Conservation (phyloP, 2,329 filamentous ascomycete genomes). For the Penicillium frequentans region DNA sequence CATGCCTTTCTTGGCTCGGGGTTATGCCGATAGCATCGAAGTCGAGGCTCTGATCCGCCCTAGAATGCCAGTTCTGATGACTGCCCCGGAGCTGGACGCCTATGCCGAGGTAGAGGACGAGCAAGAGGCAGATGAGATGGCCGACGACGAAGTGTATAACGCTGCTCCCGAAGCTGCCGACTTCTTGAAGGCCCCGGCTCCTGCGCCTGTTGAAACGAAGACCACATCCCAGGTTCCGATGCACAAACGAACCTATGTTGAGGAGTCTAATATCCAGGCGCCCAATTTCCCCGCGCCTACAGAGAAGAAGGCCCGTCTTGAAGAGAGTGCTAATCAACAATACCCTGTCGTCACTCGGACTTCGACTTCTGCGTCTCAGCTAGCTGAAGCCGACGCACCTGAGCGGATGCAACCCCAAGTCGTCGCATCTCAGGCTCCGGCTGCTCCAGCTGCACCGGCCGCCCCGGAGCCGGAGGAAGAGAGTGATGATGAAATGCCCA, state of each 20-base stretch:
- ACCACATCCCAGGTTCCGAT: slow-evolving; percentile 8
- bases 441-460: slow-evolving; percentile 6
- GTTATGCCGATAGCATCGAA: slow-evolving; percentile 61
- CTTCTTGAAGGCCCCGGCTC: slow-evolving; percentile 25
- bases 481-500: slow-evolving; percentile 52
- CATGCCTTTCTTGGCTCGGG: slow-evolving; percentile 72
- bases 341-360: background rate
- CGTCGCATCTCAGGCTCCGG: slow-evolving; percentile 13
- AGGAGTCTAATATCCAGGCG: slow-evolving; percentile 19
- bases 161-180: slow-evolving; percentile 17
- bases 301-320: slow-evolving; percentile 35
- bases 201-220: slow-evolving; percentile 12
- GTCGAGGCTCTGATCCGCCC: slow-evolving; percentile 69
- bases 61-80: slow-evolving; percentile 49
- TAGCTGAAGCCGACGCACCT: slow-evolving; percentile 10
- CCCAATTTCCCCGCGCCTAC: background rate
- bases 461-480: slow-evolving; percentile 34
- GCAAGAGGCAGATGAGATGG: slow-evolving; percentile 27
- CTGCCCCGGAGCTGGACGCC: slow-evolving; percentile 27
- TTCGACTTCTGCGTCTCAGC: slow-evolving; percentile 6
- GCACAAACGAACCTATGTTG: slow-evolving; percentile 31
- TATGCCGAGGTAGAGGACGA: slow-evolving; percentile 32
- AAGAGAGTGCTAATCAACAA: slow-evolving; percentile 12
- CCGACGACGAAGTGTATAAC: slow-evolving; percentile 10
- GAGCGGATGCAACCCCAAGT: slow-evolving; percentile 3